Evolutionary conservation across 805 yeast species (phyloP), one percentile per base, ranked within the genome.

Genomic region (Suhomyces faveliae): DNA sequence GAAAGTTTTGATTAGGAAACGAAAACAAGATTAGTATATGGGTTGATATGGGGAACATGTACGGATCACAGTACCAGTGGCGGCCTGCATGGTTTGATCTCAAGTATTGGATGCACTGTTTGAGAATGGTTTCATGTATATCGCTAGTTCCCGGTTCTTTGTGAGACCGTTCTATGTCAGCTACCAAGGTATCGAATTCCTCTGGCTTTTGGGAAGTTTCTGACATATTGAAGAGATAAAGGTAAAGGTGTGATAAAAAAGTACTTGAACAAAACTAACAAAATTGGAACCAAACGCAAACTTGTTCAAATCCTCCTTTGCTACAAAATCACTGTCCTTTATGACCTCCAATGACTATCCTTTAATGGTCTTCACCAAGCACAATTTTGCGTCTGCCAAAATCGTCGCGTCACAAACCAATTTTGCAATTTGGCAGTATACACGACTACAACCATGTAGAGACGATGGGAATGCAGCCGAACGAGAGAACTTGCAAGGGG

Each of bases 1-100:
- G 67, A 1, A 77, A 74, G n/a, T 69, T 74, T 33, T 69, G 69
- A 21, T 72, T 78, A 2, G 74, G 73, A 55, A 84, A 83, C 3
- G 90, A 83, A 59, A 84, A 83, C 49, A 83, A 66, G 12, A 85
- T 78, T 46, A 85, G 62, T 8, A 77, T 67, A 57, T 83, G 83
- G 11, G 76, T 71, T 8, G 85, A 70, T 17, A 81, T 70, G 2
- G 80, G 77, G 37, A 66, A 68, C 50, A 78, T 66, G 24, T 62
- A 61, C 7, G 68, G 67, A 56, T 82, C 78, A 62, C 90, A 84
- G 60, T 83, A 85, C 55, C 79, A 64, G 53, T 85, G 87, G n/a
- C 53, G 56, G 5, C 55, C 56, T 5, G 43, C 23, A 33, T 49
- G 46, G 37, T 58, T 42, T 10, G 54, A 53, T 17, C 48, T 42